Evolutionary conservation across 352 stramenopile species (phyloP), one percentile per base, ranked within the genome.

Genomic region (Globisporangium okanoganense): DNA sequence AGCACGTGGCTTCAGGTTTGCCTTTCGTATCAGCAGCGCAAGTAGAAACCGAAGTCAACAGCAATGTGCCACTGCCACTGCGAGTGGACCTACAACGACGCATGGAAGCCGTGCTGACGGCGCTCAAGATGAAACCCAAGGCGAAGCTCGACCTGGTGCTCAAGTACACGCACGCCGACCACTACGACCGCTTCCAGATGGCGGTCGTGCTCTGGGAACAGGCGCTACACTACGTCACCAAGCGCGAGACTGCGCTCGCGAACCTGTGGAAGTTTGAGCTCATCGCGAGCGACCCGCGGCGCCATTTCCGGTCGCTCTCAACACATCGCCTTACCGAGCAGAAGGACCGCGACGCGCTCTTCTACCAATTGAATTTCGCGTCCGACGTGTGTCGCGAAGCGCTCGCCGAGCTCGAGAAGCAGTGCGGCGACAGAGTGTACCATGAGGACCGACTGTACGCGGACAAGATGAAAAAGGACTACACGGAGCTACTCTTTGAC

Each of bases 401-500:
- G 22, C 69, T 89, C 20, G 68, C 79, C 18, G 70, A 89, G 43
- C 63, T 92, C 1, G 66, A 68, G 6, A 71, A 66, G 14, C 64
- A 64, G 13, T 87, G 75, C 55, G 69, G 67, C 0, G 82, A 92
- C 36, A 64, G 50, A 0, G 61, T 88, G 20, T 78, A 56, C 36
- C 63, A 84, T 5, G 70, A 73, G 48, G 63, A 76, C 47, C 76
- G 78, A 1, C 12, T 64, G 13, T 92, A 92, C 25, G 51, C 58
- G 4, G 75, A 89, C 4, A 91, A 92, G 66, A 90, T 92, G 76
- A 73, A 77, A 36, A 88, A 86, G 51, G 79, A 92, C 48, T 92
- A 92, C 67, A 89, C 75, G 0, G 82, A 89, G 41, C 47, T 92
- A 41, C 60, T 89, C 27, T 92, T 74, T 41, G 78, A 86, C 8